These are phyloP conservation scores for Leccinum subtestaceum DNA, from an alignment of 768 basidiomycete genomes.

Conservation along the genomic window DNA sequence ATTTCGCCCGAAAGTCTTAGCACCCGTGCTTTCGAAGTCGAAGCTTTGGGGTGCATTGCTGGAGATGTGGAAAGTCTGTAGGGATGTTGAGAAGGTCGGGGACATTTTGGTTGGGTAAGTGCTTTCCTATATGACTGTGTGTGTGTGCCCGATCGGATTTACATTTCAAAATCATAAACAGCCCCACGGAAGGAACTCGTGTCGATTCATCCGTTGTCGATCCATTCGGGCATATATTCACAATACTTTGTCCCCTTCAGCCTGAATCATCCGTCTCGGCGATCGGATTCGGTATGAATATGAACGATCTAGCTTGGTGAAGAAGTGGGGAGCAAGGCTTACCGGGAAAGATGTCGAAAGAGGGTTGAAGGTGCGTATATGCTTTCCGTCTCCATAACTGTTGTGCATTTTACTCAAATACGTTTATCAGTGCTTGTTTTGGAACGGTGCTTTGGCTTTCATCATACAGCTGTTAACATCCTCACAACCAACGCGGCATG, in stretches of 20 bases:
- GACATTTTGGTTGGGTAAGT: constrained; percentile 27
- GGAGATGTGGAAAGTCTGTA: constrained; percentile 27
- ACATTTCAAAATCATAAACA: constrained; percentile 2
- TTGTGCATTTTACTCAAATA: neutral
- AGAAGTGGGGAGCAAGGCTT: constrained; percentile 82
- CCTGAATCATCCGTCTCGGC: constrained; percentile 5
- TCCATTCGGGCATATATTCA: constrained; percentile 29
- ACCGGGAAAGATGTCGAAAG: constrained; percentile 62
- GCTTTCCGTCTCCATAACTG: neutral
- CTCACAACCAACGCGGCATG: constrained; percentile 16
- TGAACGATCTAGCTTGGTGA: constrained; percentile 56
- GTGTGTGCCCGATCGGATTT: neutral
- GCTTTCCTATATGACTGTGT: neutral
- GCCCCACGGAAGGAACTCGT: constrained; percentile 27
- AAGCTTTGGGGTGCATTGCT: constrained; percentile 24
- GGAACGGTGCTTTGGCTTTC: neutral
- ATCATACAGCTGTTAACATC: constrained; percentile 23
- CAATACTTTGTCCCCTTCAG: constrained; percentile 18
- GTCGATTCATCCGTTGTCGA: constrained; percentile 24
- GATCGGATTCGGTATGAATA: constrained; percentile 1
- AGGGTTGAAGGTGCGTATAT: constrained; percentile 59
- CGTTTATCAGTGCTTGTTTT: neutral
- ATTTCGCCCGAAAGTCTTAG: constrained; percentile 17
- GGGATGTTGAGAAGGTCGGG: constrained; percentile 22
- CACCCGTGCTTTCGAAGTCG: constrained; percentile 19